Conservation (phyloP, 768 basidiomycete genomes). For the Vararia minispora region DNA sequence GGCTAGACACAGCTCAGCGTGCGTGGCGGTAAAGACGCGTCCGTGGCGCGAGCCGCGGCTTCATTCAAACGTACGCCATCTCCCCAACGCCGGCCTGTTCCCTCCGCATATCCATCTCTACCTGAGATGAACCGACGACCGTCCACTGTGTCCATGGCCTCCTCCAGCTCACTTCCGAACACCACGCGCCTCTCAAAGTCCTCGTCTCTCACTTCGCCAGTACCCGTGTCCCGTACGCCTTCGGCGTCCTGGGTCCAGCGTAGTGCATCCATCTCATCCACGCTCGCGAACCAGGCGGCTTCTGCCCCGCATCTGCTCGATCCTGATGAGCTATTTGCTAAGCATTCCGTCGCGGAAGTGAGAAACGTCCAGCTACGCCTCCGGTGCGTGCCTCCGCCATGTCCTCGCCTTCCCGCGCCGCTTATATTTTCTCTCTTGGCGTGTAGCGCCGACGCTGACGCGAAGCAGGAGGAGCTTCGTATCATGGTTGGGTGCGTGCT, state of each 20-base stretch:
- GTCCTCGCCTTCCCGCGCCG: not conserved
- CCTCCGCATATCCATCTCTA: not conserved
- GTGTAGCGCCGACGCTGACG: conserved; percentile 66
- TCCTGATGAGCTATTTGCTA: conserved; percentile 68
- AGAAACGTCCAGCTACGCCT: conserved; percentile 55
- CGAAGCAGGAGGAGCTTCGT: conserved; percentile 79
- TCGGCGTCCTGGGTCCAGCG: conserved; percentile 11
- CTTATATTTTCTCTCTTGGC: conserved; percentile 2
- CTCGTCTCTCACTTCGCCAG: conserved; percentile 2
- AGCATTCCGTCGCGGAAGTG: conserved; percentile 61
- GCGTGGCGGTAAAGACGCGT: too few species aligned
- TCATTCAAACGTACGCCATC: conserved; percentile 17
- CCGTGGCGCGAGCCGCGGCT: too few species aligned
- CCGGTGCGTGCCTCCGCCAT: conserved; percentile 31
- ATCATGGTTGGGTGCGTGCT: conserved; percentile 84
- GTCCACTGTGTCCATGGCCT: conserved; percentile 23
- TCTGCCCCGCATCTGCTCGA: conserved; percentile 24
- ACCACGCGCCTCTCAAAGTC: conserved; percentile 2
- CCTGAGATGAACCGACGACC: conserved; percentile 28
- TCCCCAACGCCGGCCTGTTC: conserved; percentile 33
- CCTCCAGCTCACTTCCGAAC: conserved; percentile 14
- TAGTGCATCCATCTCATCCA: conserved; percentile 1
- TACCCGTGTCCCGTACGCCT: conserved; percentile 6
- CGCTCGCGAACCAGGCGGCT: not conserved
- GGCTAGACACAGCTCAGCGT: too few species aligned